Conservation (phyloP, 1,139 yeast species). For the Kurtzmaniella natalensis region DNA sequence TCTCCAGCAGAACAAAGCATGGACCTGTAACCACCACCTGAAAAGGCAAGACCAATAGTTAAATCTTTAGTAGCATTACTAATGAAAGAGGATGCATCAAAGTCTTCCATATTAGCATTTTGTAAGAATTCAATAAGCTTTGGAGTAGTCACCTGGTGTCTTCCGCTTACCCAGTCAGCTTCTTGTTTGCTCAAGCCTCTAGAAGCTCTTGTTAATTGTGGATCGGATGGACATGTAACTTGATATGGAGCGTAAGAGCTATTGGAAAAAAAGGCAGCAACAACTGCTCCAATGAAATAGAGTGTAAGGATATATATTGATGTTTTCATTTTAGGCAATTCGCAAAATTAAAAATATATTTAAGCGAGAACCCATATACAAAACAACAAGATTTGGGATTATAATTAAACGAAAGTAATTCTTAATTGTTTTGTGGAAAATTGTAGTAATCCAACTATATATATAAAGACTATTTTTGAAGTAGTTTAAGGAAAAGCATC, state of each 20-base stretch:
- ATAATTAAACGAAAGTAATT: too few relatives aligned
- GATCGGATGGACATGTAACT: conserved; percentile 36
- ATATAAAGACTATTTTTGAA: too few relatives aligned
- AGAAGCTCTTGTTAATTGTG: conserved; percentile 33
- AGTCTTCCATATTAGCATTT: conserved; percentile 60
- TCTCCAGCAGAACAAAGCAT: conserved; percentile 45
- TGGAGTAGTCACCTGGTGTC: conserved; percentile 29
- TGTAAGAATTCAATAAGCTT: conserved; percentile 55
- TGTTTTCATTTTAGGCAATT: neutral
- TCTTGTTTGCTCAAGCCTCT: conserved; percentile 34
- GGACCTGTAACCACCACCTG: conserved; percentile 48
- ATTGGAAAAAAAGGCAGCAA: neutral
- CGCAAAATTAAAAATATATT: neutral
- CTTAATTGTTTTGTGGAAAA: too few relatives aligned
- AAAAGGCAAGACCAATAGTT: conserved; percentile 38
- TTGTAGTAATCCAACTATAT: too few relatives aligned
- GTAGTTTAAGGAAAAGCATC: too few relatives aligned
- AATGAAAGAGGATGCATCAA: conserved; percentile 53
- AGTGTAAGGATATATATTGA: neutral
- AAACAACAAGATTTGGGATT: too few relatives aligned
- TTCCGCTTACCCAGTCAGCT: conserved; percentile 18
- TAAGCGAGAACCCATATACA: neutral
- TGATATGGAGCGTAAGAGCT: conserved; percentile 34
- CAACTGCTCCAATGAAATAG: neutral
- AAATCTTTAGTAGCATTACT: conserved; percentile 29